Percentiles rank a stretch among this genome's conserved stretches.
Evolutionary conservation across 257 asterid species (phyloP).

Genomic region (Capsicum rhomboideum): DNA sequence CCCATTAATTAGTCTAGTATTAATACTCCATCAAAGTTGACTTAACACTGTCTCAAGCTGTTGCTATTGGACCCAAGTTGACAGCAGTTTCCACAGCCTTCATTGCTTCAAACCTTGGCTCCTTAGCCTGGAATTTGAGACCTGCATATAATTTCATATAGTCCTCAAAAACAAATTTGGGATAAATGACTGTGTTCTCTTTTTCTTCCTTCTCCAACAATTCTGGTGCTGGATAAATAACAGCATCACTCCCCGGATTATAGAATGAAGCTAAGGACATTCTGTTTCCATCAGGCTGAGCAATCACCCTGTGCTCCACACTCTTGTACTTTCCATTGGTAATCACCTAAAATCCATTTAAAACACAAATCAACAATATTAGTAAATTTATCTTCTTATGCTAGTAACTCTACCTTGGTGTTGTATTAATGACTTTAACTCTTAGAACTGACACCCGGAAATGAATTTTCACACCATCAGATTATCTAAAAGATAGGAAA

Average conservation of each 20-base stretch:
- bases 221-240: constrained; percentile 48
- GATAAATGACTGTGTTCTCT: constrained; percentile 28
- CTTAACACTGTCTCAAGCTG: constrained; percentile 24
- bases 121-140: constrained; percentile 68
- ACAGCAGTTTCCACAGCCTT: constrained; percentile 31
- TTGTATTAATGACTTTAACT: background rate
- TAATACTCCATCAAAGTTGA: background rate
- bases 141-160: constrained; percentile 68
- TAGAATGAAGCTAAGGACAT: constrained; percentile 69
- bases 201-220: constrained; percentile 40
- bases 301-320: constrained; percentile 51
- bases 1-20: background rate
- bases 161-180: constrained; percentile 67
- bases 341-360: constrained; percentile 28
- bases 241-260: constrained; percentile 60
- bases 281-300: constrained; percentile 50
- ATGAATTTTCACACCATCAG: background rate
- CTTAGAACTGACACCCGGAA: background rate
- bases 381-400: background rate
- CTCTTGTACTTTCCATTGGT: constrained; percentile 65
- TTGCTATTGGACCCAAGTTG: constrained; percentile 38
- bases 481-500: background rate
- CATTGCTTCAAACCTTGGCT: constrained; percentile 73
- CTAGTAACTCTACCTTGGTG: background rate
- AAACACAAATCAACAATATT: background rate